These are phyloP conservation scores for Cyathus olla DNA, from an alignment of 1,284 basidiomycete species.

Conservation along the genomic window DNA sequence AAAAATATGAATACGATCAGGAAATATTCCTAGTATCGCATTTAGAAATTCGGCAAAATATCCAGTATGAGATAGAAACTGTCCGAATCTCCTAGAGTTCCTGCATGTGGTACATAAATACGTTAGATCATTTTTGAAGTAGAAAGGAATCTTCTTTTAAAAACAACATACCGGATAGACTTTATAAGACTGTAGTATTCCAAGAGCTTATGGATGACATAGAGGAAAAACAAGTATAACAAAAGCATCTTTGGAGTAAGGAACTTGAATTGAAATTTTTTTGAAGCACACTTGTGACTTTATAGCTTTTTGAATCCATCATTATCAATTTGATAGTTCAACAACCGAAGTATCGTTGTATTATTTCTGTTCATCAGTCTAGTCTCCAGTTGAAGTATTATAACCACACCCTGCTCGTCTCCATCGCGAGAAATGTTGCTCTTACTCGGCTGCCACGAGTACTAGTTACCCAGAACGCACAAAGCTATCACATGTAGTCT, in stretches of 20 bases:
- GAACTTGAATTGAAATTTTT: no score
- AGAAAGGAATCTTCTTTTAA: neutral
- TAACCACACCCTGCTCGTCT: no score
- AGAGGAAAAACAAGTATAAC: slow-evolving; percentile 16
- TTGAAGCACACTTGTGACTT: no score
- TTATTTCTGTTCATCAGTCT: no score
- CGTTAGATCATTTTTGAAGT: neutral
- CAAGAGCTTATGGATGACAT: slow-evolving; percentile 19
- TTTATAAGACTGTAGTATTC: slow-evolving; percentile 24
- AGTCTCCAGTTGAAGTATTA: no score
- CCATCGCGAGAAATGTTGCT: no score
- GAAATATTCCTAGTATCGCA: slow-evolving; percentile 33
- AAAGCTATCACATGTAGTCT: no score
- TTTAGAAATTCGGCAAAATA: slow-evolving; percentile 33
- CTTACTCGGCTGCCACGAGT: no score
- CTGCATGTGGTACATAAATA: slow-evolving; percentile 15
- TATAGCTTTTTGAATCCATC: no score
- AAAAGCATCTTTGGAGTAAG: neutral
- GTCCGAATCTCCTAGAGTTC: slow-evolving; percentile 42
- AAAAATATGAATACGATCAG: slow-evolving; percentile 39
- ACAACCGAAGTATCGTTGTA: no score
- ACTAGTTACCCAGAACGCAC: no score
- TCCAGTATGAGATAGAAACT: slow-evolving; percentile 27
- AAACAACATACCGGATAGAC: slow-evolving; percentile 31
- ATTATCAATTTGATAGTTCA: no score